phyloP scores from a whole-genome alignment of 1,139 yeast genomes.

The Geotrichum reessii region DNA sequence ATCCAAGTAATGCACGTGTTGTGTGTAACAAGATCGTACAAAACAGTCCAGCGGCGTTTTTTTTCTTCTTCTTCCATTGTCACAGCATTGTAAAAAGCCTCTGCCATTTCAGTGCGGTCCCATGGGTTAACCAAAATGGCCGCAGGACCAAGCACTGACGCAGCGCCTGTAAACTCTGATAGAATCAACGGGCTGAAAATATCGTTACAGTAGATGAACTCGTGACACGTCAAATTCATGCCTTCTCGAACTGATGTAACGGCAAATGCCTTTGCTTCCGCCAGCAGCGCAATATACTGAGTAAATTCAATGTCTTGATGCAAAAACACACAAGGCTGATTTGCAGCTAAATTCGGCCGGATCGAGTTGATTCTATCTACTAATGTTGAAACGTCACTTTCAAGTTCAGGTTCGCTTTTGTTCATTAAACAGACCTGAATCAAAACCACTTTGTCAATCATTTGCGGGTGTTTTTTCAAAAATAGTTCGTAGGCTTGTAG shows the following conservation, averaged over 20 bases:
- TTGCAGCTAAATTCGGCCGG: constrained; percentile 58
- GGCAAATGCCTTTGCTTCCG: constrained; percentile 81
- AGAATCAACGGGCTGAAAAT: constrained; percentile 76
- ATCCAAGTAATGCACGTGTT: constrained; percentile 81
- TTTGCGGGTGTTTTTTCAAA: constrained; percentile 63
- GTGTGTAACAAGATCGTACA: constrained; percentile 53
- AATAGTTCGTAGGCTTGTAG: constrained; percentile 80
- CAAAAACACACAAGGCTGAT: constrained; percentile 68
- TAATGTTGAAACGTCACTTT: constrained; percentile 65
- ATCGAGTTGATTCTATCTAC: constrained; percentile 81
- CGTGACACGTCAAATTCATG: constrained; percentile 93
- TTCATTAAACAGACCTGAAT: constrained; percentile 74
- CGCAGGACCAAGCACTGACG: constrained; percentile 55
- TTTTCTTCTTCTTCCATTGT: constrained; percentile 59
- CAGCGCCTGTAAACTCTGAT: constrained; percentile 94
- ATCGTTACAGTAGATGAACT: constrained; percentile 72
- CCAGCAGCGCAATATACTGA: constrained; percentile 78
- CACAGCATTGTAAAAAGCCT: constrained; percentile 55
- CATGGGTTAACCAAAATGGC: constrained; percentile 76
- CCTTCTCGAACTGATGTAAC: constrained; percentile 95
- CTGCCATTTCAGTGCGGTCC: constrained; percentile 66
- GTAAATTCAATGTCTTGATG: constrained; percentile 85
- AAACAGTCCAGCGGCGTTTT: constrained; percentile 53
- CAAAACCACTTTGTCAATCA: constrained; percentile 62
- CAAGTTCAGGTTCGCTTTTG: constrained; percentile 44